Percentiles rank a stretch among this genome's conserved stretches.
Evolutionary conservation across 768 basidiomycete species (phyloP).

Genomic region (Pulveroboletus sp.): DNA sequence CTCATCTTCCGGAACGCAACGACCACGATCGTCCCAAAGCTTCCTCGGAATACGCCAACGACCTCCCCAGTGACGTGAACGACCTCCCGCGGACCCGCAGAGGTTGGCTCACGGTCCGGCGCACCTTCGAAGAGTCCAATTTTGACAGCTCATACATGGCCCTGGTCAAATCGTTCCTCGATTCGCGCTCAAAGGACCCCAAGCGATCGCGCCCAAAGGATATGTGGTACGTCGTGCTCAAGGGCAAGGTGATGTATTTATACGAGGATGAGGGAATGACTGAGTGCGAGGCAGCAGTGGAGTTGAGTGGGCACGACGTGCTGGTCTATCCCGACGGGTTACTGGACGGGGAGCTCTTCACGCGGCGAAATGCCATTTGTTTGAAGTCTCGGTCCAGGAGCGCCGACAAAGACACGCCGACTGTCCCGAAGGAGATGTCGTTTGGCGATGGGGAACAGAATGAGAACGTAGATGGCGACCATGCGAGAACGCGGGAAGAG

Average conservation of each 20-base stretch:
- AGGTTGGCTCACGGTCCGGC: constrained; percentile 80
- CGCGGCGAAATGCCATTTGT: constrained; percentile 86
- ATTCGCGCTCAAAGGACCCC: constrained; percentile 79
- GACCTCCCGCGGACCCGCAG: constrained; percentile 64
- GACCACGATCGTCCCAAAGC: constrained; percentile 28
- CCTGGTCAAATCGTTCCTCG: constrained; percentile 75
- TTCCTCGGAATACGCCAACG: constrained; percentile 22
- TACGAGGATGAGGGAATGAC: constrained; percentile 91
- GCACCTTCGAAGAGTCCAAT: constrained; percentile 65
- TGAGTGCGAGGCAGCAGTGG: constrained; percentile 89
- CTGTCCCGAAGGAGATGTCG: constrained; percentile 50
- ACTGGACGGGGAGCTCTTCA: constrained; percentile 84
- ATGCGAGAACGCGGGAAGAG: constrained; percentile 30
- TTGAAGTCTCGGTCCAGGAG: constrained; percentile 47
- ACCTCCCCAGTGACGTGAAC: constrained; percentile 33
- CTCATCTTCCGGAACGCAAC: constrained; percentile 7
- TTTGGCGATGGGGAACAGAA: constrained; percentile 24
- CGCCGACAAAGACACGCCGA: constrained; percentile 39
- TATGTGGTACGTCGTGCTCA: constrained; percentile 88
- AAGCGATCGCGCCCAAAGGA: constrained; percentile 83
- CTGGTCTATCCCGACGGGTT: constrained; percentile 69
- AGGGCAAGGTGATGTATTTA: constrained; percentile 85
- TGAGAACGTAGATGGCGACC: constrained; percentile 24
- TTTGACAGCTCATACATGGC: constrained; percentile 70
- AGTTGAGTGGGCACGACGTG: constrained; percentile 75